Evolutionary conservation across 208 protist species (phyloP), one percentile per base, ranked within the genome.

Genomic region (Trypanosoma melophagium): DNA sequence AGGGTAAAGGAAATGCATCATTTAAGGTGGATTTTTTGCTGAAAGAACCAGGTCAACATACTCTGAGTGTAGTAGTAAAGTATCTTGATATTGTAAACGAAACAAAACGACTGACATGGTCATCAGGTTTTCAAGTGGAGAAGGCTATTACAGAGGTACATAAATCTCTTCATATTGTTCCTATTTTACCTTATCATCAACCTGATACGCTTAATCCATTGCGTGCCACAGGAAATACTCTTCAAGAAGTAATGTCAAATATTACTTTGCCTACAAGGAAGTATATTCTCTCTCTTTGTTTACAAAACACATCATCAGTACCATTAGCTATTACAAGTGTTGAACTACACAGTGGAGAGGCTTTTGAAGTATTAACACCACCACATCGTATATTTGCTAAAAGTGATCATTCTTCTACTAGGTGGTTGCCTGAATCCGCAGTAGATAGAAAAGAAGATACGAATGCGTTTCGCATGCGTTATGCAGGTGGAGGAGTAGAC

Each of bases 1-100:
- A 70, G 17, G 50, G 54, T 76, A 64, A 61, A 51, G 31, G 62
- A 51, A 66, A 86, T 79, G 61, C 45, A 17, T 79, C 69, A 17
- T 74, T 74, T 24, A 71, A 19, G 9, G 67, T 79, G 31, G 74
- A 74, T 28, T 47, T 59, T 24, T 17, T 45, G 4, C 56, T 69
- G 0, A 1, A 44, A 12, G 55, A 62, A 35, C 56, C 60, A 31
- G 76, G 86, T 16, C 66, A 69, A 8, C 74, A 88, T 64, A 76
- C 76, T 9, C 76, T 92, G 38, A 61, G 63, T 42, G 86, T 89
- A 49, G n/a, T 57, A 42, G 86, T 81, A 17, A 66, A 68, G 38
- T 92, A 83, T 71, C 54, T 50, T 25, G 82, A 92, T 74, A 79
- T 84, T 44, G 73, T 69, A 44, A 71, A 63, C 19, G 77, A 77